Conservation (phyloP, 805 yeast species). For the Cyberlindnera veronae region DNA sequence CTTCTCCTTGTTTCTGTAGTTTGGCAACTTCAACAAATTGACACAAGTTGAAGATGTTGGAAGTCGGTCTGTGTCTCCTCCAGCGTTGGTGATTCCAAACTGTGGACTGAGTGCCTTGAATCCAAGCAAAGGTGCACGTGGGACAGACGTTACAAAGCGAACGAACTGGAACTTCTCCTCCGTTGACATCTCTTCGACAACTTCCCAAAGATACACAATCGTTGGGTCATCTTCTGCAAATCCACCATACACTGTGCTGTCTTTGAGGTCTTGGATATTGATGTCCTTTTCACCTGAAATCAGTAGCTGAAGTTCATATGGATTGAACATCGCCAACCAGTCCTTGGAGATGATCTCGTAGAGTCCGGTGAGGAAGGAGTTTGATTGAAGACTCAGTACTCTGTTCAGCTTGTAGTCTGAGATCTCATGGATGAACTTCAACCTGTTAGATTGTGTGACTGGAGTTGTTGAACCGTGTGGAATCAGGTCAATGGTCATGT, state of each 20-base stretch:
- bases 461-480: slow-evolving; percentile 52
- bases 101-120: slow-evolving; percentile 69
- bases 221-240: slow-evolving; percentile 54
- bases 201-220: slow-evolving; percentile 66
- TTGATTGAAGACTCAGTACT: slow-evolving; percentile 54
- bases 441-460: slow-evolving; percentile 59
- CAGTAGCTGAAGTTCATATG: slow-evolving; percentile 78
- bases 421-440: slow-evolving; percentile 71
- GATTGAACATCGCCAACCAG: slow-evolving; percentile 85
- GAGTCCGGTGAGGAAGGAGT: slow-evolving; percentile 66
- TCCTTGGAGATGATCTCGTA: slow-evolving; percentile 60
- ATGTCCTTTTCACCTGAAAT: slow-evolving; percentile 70
- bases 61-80: slow-evolving; percentile 41
- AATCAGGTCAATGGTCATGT: slow-evolving; percentile 51
- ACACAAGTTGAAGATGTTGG: slow-evolving; percentile 96
- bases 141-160: slow-evolving; percentile 88
- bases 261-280: slow-evolving; percentile 64
- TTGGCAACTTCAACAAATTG: slow-evolving; percentile 81
- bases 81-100: slow-evolving; percentile 76
- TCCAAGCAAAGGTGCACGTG: slow-evolving; percentile 88
- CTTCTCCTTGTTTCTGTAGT: slow-evolving; percentile 58
- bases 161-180: slow-evolving; percentile 64
- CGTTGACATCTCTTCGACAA: slow-evolving; percentile 61
- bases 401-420: slow-evolving; percentile 77
- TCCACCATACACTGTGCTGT: slow-evolving; percentile 65